A percentile compares a stretch with the other conserved stretches of the same genome.
phyloP scores from a whole-genome alignment of 164 flowering plant genomes.

The Nymphaea colorata region DNA sequence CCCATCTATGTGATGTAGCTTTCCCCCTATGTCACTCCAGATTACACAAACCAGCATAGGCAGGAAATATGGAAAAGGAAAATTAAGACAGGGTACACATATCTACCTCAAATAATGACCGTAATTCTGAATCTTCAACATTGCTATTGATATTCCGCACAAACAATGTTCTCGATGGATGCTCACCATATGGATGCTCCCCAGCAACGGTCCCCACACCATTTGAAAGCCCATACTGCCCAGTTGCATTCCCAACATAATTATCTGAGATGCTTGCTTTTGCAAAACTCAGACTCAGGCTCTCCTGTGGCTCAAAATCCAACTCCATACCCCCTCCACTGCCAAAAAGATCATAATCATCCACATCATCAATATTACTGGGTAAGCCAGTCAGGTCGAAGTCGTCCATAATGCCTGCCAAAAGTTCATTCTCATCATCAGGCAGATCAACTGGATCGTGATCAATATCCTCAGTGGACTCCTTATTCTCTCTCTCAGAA shows the following conservation, averaged over 20 bases:
- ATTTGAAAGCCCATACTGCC: slow-evolving; percentile 47
- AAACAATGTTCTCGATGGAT: slow-evolving; percentile 95
- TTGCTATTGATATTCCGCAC: slow-evolving; percentile 96
- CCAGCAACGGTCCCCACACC: slow-evolving; percentile 76
- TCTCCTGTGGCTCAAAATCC: slow-evolving; percentile 56
- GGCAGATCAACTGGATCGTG: slow-evolving; percentile 61
- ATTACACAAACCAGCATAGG: neutral
- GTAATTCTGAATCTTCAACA: slow-evolving; percentile 90
- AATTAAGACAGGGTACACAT: neutral
- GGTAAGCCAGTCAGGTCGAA: slow-evolving; percentile 71
- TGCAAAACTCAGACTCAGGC: slow-evolving; percentile 32
- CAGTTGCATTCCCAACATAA: slow-evolving; percentile 36
- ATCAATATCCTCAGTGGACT: slow-evolving; percentile 33
- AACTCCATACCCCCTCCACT: slow-evolving; percentile 95
- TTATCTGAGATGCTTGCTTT: slow-evolving; percentile 45
- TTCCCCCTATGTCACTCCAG: too few species aligned
- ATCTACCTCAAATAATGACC: slow-evolving; percentile 80
- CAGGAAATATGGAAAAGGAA: neutral
- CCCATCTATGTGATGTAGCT: too few species aligned
- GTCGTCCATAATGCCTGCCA: slow-evolving; percentile 84
- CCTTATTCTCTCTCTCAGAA: slow-evolving; percentile 27
- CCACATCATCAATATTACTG: slow-evolving; percentile 66
- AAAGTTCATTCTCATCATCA: slow-evolving; percentile 86
- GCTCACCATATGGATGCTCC: slow-evolving; percentile 98
- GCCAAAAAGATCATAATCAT: slow-evolving; percentile 80